Evolutionary conservation across 2,329 filamentous ascomycete genomes (phyloP).

Genomic region (Colletotrichum agaves): DNA sequence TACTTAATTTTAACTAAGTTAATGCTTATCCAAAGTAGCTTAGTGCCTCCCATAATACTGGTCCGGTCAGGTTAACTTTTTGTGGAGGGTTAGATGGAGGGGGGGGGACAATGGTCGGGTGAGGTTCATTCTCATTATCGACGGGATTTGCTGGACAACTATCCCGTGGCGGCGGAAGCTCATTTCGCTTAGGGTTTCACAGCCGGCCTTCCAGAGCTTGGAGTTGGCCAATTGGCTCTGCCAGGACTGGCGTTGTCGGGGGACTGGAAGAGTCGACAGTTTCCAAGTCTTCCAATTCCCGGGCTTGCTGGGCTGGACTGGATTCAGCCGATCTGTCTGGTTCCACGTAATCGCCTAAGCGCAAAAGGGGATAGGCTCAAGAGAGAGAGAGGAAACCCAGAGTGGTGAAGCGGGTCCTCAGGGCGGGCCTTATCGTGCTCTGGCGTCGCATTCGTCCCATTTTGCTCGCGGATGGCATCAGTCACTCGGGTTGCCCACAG

Average conservation of each 20-base stretch:
- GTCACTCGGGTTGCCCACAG: slow-evolving; percentile 16
- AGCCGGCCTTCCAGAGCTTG: slow-evolving; percentile 24
- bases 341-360: slow-evolving; percentile 34
- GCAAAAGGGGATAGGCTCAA: slow-evolving; percentile 24
- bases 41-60: no score
- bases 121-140: no score
- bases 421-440: slow-evolving; percentile 17
- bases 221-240: slow-evolving; percentile 6
- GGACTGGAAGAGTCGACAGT: slow-evolving; percentile 7
- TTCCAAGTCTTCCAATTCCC: slow-evolving; percentile 13
- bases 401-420: slow-evolving; percentile 30
- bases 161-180: slow-evolving; percentile 36
- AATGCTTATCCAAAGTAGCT: no score
- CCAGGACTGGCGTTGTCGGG: slow-evolving; percentile 25
- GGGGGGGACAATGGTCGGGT: no score
- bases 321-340: slow-evolving; percentile 25
- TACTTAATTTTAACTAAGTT: no score
- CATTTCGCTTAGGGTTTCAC: slow-evolving; percentile 39
- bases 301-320: slow-evolving; percentile 19
- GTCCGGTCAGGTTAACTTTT: no score
- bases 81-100: no score
- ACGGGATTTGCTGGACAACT: slow-evolving; percentile 26
- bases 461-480: slow-evolving; percentile 20
- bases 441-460: slow-evolving; percentile 14
- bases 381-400: slow-evolving; percentile 13